Evolutionary conservation across 202 grass and related monocot genomes (phyloP), one percentile per base, ranked within the genome.

Genomic region (Bolboschoenoplectus hybrid): DNA sequence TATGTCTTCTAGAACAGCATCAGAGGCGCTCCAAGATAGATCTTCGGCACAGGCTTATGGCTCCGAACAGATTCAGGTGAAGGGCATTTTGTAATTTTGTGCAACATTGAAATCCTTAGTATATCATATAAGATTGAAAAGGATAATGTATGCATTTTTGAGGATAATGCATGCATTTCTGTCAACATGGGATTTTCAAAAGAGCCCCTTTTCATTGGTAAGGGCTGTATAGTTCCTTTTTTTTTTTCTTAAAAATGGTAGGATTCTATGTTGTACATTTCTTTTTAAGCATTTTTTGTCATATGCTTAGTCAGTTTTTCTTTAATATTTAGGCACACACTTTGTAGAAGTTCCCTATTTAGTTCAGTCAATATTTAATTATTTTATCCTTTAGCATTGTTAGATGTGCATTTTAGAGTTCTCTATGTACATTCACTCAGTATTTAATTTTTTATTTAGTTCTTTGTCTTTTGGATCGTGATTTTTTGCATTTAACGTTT

Each of bases 31-130:
- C 52, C 87, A 96, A 74, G 93, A 94, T 9, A 96, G 89, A 86
- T 58, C 84, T 73, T 87, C 71, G 26, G 40, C 75, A 0, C 87
- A 90, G 57, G 86, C 91, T 57, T 98, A 98, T 86, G 90, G 90
- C 10, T 92, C 96, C 0, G 93, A 92, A 45, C 92, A 96, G 77
- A 92, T 98, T 83, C 96, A 98, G 96, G 96, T 98, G 39, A 84
- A 80, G 53, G 16, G 16, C 13, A 79, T 79, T 79, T 40, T 44
- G 34, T 79, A 79, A 57, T 58, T 79, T 79, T 58, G 17, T 56
- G 12, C 52, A 79, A 32, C 26, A n/a, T 58, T 79, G 36, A 26
- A 32, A 57, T 79, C 35, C 68, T 47, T 72, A 72, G 41, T 7
- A 72, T 20, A 6, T 79, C 13, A 57, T 82, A 26, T 82, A 66